These are phyloP conservation scores for Cenchrus americanus DNA, from an alignment of 176 grass and related monocot species.

Conservation along the genomic window DNA sequence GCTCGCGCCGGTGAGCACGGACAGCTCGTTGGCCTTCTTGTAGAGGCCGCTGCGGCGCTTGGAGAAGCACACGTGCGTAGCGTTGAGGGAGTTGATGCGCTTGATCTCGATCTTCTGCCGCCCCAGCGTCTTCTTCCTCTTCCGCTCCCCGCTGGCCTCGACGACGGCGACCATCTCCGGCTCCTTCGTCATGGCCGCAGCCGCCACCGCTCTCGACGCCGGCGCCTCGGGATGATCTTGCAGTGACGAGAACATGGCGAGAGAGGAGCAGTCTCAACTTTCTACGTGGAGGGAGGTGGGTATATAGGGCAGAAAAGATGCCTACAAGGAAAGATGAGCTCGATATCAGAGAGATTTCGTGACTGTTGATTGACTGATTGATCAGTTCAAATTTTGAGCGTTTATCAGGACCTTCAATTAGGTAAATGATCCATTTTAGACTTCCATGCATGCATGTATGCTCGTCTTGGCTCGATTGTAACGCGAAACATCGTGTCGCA, in stretches of 20 bases:
- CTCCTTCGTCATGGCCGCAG: background rate
- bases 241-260: background rate
- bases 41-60: constrained; percentile 56
- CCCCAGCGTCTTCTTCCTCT: constrained; percentile 55
- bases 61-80: constrained; percentile 70
- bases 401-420: constrained; percentile 19
- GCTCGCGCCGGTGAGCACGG: constrained; percentile 56
- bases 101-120: constrained; percentile 71
- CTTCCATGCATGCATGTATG: too few relatives aligned
- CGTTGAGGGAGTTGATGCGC: constrained; percentile 43
- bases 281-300: background rate
- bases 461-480: too few relatives aligned
- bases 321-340: background rate
- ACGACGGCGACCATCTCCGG: background rate
- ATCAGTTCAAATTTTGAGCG: background rate
- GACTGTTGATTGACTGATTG: constrained; percentile 31
- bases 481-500: too few relatives aligned
- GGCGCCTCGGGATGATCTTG: background rate
- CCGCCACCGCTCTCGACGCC: background rate
- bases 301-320: background rate
- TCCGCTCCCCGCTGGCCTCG: background rate
- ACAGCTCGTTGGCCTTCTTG: constrained; percentile 79
- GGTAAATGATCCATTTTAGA: too few relatives aligned
- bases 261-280: too few relatives aligned
- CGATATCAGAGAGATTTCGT: background rate